These are phyloP conservation scores for Trichoderma polysporum DNA, from an alignment of 2,329 filamentous ascomycete genomes.

Conservation along the genomic window DNA sequence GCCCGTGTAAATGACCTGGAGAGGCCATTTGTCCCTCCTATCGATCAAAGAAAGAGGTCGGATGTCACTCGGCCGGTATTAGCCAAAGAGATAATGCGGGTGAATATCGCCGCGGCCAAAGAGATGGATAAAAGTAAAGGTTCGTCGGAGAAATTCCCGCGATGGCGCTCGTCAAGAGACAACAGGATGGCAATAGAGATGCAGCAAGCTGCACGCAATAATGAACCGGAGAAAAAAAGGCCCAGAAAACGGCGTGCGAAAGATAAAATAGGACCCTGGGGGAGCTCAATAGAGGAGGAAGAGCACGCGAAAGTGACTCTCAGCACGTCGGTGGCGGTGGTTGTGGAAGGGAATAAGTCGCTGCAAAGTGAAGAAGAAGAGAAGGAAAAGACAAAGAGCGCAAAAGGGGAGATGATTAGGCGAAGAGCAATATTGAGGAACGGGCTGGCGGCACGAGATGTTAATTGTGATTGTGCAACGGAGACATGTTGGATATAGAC, in stretches of 20 bases:
- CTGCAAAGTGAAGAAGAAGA: neutral
- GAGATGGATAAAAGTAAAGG: neutral
- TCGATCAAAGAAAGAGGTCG: neutral
- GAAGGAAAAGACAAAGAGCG: neutral
- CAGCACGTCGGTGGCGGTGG: neutral
- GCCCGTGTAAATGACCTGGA: conserved; percentile 30
- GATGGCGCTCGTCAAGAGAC: neutral
- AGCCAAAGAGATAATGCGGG: neutral
- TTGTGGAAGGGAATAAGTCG: neutral
- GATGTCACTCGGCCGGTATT: neutral
- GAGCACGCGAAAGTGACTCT: neutral
- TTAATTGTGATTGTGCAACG: neutral
- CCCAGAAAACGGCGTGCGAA: conserved; percentile 4
- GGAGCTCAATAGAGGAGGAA: neutral
- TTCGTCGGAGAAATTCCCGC: neutral
- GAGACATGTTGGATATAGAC: neutral
- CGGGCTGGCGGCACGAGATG: neutral
- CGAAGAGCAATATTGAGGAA: conserved; percentile 1
- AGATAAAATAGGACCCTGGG: neutral
- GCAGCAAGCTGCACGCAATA: neutral
- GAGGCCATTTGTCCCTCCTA: conserved; percentile 45
- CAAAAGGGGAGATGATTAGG: neutral
- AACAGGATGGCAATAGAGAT: neutral
- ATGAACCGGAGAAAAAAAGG: neutral
- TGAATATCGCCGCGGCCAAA: neutral